Evolutionary conservation across 208 protist species (phyloP), one percentile per base, ranked within the genome.

Genomic region (Wallacemonas sp.): DNA sequence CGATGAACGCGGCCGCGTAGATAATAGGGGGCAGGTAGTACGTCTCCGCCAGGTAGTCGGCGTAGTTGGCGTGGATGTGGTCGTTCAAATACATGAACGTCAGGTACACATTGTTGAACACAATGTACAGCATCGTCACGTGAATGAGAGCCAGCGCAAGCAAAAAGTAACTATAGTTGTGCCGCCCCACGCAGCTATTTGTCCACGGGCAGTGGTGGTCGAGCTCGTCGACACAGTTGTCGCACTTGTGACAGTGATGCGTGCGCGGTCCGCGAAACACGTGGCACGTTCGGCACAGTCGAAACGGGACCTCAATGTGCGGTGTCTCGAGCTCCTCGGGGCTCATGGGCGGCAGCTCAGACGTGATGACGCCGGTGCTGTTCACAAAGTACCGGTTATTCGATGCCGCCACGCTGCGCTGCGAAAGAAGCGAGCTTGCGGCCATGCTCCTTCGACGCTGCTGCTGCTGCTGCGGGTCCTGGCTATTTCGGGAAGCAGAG

Each of bases 131-230:
- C n/a, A 57, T 67, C 61, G 70, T 70, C 18, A 84, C 10, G 67
- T 87, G 77, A 48, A 87, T 54, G 20, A 63, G 70, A 26, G 71
- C 7, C n/a, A 84, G 70, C 2, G 63, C 61, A 36, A 48, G 46
- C 31, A 84, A 65, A 63, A 92, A 92, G 55, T 64, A 82, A 26
- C 59, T 52, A 55, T 90, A 90, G 74, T 92, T 92, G 59, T 77
- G 68, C 26, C 64, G 59, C 8, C 86, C 86, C 10, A 90, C 76
- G 67, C 84, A 89, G 44, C 71, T 84, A 32, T 80, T 80, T 20
- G 76, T 87, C 86, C 86, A 90, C 8, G 48, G 52, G 61, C 86
- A 90, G 66, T 92, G 86, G 50, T 90, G 83, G 63, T 92, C 83
- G 45, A 87, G 72, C 32, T 70, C 67, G 46, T 89, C 82, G 1